These are phyloP conservation scores for Penicillium sp. DNA, from an alignment of 2,329 filamentous ascomycete species.

Conservation along the genomic window DNA sequence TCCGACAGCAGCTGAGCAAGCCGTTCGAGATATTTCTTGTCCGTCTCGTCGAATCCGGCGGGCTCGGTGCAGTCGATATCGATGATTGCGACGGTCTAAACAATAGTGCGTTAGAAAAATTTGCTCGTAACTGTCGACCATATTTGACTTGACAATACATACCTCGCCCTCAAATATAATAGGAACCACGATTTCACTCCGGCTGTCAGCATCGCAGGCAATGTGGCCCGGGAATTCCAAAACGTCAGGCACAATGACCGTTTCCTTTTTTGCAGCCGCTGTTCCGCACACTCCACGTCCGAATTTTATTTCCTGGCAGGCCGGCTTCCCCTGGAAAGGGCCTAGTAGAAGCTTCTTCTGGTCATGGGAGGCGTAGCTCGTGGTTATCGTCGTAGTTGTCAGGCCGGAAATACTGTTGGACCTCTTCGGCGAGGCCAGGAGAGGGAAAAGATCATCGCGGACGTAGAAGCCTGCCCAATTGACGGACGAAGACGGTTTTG, in stretches of 20 bases:
- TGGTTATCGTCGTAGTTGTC: constrained; percentile 20
- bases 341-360: constrained; percentile 38
- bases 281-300: constrained; percentile 46
- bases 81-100: constrained; percentile 46
- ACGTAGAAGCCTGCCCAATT: constrained; percentile 51
- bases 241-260: constrained; percentile 43
- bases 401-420: constrained; percentile 19
- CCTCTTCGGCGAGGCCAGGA: constrained; percentile 19
- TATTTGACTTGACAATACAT: neutral
- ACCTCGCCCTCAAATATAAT: constrained; percentile 31
- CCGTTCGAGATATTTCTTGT: constrained; percentile 40
- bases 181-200: constrained; percentile 50
- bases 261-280: constrained; percentile 37
- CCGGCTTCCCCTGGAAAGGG: constrained; percentile 47
- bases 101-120: neutral
- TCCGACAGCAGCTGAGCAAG: constrained; percentile 38
- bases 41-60: constrained; percentile 42
- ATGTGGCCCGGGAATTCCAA: constrained; percentile 45
- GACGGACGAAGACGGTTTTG: constrained; percentile 39
- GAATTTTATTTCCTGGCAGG: constrained; percentile 46
- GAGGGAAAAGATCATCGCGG: constrained; percentile 39
- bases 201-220: constrained; percentile 46
- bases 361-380: constrained; percentile 20
- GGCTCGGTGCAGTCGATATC: constrained; percentile 45
- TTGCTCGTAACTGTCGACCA: neutral